A percentile compares a stretch with the other conserved stretches of the same genome.
phyloP scores from a whole-genome alignment of 169 alveolate species.

The Plasmodium chabaudi region DNA sequence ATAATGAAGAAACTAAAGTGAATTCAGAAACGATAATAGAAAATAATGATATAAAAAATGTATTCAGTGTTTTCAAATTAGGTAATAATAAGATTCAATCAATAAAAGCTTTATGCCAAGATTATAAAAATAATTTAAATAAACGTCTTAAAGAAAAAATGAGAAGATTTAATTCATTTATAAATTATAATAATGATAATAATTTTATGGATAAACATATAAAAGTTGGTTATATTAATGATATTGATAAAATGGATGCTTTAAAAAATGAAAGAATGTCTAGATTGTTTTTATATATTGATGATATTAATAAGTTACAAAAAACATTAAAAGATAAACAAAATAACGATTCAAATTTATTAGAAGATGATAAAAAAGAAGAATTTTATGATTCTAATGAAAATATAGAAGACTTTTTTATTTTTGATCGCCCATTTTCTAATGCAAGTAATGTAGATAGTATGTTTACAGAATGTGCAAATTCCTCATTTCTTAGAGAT shows the following conservation, averaged over 20 bases:
- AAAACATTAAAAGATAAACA: slow-evolving; percentile 70
- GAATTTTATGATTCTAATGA: slow-evolving; percentile 76
- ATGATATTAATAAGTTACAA: slow-evolving; percentile 59
- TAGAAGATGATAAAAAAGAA: slow-evolving; percentile 43
- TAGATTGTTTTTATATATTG: slow-evolving; percentile 69
- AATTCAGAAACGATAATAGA: slow-evolving; percentile 22
- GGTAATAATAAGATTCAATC: slow-evolving; percentile 74
- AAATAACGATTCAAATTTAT: slow-evolving; percentile 18
- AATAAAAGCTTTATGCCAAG: slow-evolving; percentile 45
- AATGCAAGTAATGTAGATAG: slow-evolving; percentile 31
- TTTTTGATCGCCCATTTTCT: slow-evolving; percentile 58
- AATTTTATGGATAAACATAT: slow-evolving; percentile 34
- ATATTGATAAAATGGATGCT: slow-evolving; percentile 47
- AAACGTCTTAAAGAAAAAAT: slow-evolving; percentile 62
- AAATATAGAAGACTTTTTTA: slow-evolving; percentile 69
- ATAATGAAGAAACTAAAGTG: not conserved
- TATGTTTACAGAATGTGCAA: slow-evolving; percentile 63
- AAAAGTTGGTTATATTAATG: slow-evolving; percentile 39
- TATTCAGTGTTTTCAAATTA: slow-evolving; percentile 58
- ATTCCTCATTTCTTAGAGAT: slow-evolving; percentile 47
- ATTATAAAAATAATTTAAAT: slow-evolving; percentile 50
- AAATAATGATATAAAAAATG: slow-evolving; percentile 51
- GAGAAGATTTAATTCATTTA: slow-evolving; percentile 35
- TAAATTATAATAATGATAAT: slow-evolving; percentile 37
- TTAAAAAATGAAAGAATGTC: slow-evolving; percentile 51